Evolutionary conservation across 1,284 basidiomycete genomes (phyloP).

Genomic region (Xerocomus nothofagi): DNA sequence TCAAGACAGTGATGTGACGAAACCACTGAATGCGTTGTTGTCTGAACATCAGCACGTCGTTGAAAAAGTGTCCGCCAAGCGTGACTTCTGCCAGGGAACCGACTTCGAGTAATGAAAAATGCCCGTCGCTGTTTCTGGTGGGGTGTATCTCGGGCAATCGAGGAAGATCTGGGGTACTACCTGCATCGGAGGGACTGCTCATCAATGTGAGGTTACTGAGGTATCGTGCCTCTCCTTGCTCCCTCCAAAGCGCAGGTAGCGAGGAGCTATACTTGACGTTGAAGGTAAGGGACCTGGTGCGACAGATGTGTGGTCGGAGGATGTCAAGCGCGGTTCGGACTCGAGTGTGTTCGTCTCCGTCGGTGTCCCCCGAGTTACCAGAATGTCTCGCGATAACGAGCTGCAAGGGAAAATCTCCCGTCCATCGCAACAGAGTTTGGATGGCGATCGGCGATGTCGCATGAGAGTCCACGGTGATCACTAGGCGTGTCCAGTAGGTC

Average conservation of each 20-base stretch:
- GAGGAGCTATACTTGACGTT: slow-evolving; percentile 3
- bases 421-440: not conserved
- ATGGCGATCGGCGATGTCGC: not conserved
- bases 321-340: not conserved
- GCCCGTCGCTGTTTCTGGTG: not conserved
- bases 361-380: not conserved
- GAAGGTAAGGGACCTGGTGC: not conserved
- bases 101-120: not conserved
- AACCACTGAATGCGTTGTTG: slow-evolving; percentile 8
- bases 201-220: slow-evolving; percentile 3
- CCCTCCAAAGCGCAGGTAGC: not conserved
- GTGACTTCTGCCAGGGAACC: not conserved
- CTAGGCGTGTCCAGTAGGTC: slow-evolving; percentile 19
- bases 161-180: not conserved
- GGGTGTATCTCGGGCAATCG: not conserved
- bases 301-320: not conserved
- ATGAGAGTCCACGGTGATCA: slow-evolving; percentile 9
- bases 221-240: slow-evolving; percentile 4
- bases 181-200: not conserved
- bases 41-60: not conserved
- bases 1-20: slow-evolving; percentile 2
- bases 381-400: slow-evolving; percentile 3
- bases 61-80: not conserved
- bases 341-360: not conserved
- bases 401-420: slow-evolving; percentile 5